Base-by-base conservation (phyloP, 164 flowering plant species). In the Nymphaea thermarum region DNA sequence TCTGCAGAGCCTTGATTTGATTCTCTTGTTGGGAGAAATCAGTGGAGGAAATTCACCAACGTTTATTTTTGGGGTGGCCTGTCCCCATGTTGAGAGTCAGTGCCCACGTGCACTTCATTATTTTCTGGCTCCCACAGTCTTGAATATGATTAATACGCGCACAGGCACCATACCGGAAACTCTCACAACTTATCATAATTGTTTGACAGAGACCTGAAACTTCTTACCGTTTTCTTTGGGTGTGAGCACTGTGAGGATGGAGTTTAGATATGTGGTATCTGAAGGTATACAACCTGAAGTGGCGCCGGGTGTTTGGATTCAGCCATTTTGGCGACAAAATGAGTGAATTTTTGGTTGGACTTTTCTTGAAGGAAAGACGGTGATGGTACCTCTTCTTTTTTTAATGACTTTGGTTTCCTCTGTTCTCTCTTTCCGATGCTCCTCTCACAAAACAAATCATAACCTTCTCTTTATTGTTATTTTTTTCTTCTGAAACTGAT, bases 81-180 rank as follows among this genome's bases (percentile, higher is more conserved):
- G 73, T 77, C 79, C 73, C 79, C 79, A 74, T 74, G 83, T 79
- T 74, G 72, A 75, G 75, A 79, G 71, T 79, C 79, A 74, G 80
- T 78, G 67, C 75, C 77, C 85, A 82, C 77, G 85, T 80, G 87
- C 84, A 8, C 65, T 70, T 73, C 42, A 70, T 68, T 76, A 47
- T 61, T 77, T 75, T 71, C 76, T 76, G 79, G 77, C 62, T 75
- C 44, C 73, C 62, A 43, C 70, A 70, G 15, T 47, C 65, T 25
- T 63, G 2, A 25, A 42, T 44, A n/a, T 4, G 14, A 68, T 61
- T n/a, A 61, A 61, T n/a, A 61, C 16, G 64, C 64, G 16, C 11
- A 61, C n/a, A 61, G 25, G 42, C 12, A 14, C 16, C 15, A 10
- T 66, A n/a, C 8, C 43, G 43, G 42, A 4, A 61, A 41, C 64